A percentile compares a stretch with the other conserved stretches of the same genome.
Evolutionary conservation across 1,284 basidiomycete species (phyloP).

Genomic region (Cutaneotrichosporon cyanovorans): DNA sequence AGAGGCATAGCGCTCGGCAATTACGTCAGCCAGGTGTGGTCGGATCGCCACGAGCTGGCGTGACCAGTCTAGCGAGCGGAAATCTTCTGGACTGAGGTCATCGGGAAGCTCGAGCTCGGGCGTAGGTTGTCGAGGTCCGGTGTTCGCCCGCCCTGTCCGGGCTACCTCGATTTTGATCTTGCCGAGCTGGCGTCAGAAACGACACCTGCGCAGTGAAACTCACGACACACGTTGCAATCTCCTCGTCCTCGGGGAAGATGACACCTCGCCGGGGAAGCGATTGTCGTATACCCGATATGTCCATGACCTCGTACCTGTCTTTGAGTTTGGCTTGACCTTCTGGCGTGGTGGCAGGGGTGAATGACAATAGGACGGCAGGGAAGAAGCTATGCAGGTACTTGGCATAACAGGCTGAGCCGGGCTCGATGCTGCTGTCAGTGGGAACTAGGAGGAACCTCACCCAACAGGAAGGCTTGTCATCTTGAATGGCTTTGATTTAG

Average conservation of each 20-base stretch:
- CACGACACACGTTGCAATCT: constrained; percentile 25
- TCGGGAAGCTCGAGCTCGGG: not conserved
- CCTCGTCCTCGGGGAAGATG: constrained; percentile 19
- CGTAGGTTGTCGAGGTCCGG: not conserved
- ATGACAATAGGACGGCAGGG: constrained; percentile 9
- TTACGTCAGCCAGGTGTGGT: constrained; percentile 18
- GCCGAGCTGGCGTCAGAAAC: not conserved
- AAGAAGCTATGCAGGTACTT: constrained; percentile 2
- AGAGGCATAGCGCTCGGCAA: constrained; percentile 25
- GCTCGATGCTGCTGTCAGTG: constrained; percentile 2
- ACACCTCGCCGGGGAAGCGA: constrained; percentile 7
- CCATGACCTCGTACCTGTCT: constrained; percentile 14
- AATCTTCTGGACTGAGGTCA: constrained; percentile 1
- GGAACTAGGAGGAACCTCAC: not conserved
- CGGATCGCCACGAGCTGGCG: constrained; percentile 22
- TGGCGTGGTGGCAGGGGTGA: constrained; percentile 13
- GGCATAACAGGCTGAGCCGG: constrained; percentile 2
- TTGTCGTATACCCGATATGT: constrained; percentile 8
- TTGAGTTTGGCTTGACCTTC: too few relatives aligned
- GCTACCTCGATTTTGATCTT: not conserved
- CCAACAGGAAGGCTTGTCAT: not conserved
- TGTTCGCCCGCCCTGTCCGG: not conserved
- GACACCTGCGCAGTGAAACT: not conserved
- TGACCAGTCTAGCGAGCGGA: constrained; percentile 8
- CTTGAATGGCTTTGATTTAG: too few relatives aligned